These are phyloP conservation scores for Pythium folliculosum DNA, from an alignment of 352 stramenopile genomes.

Conservation along the genomic window DNA sequence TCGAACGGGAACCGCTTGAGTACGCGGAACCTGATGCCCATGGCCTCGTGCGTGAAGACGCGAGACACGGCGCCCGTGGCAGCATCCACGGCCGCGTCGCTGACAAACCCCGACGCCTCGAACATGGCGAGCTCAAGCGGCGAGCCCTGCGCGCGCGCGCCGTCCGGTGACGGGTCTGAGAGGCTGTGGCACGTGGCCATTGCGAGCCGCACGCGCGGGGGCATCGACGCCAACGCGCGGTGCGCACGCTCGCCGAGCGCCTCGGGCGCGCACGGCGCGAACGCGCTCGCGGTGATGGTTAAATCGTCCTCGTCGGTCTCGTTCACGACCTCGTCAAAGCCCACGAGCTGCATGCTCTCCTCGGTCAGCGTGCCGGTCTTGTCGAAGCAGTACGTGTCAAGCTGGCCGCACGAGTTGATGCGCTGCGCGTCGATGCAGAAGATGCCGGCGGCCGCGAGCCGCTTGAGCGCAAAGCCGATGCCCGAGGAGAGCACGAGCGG, in stretches of 20 bases:
- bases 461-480: slow-evolving; percentile 56
- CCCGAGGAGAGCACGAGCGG: slow-evolving; percentile 59
- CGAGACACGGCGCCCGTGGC: slow-evolving; percentile 10
- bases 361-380: slow-evolving; percentile 68
- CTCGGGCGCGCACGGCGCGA: background rate
- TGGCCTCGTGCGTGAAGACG: slow-evolving; percentile 16
- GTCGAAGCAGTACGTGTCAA: slow-evolving; percentile 71
- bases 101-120: slow-evolving; percentile 31
- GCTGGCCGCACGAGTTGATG: slow-evolving; percentile 53
- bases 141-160: slow-evolving; percentile 43
- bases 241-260: background rate
- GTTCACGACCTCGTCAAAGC: slow-evolving; percentile 19
- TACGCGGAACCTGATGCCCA: slow-evolving; percentile 35
- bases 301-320: no score
- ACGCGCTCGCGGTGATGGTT: background rate
- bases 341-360: slow-evolving; percentile 26
- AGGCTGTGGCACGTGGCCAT: slow-evolving; percentile 57
- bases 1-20: slow-evolving; percentile 59
- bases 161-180: slow-evolving; percentile 24
- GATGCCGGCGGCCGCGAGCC: slow-evolving; percentile 46
- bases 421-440: slow-evolving; percentile 72
- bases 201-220: slow-evolving; percentile 21
- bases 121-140: slow-evolving; percentile 62
- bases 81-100: slow-evolving; percentile 20
- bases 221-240: no score